These are phyloP conservation scores for Microdochium trichocladiopsis DNA, from an alignment of 2,329 filamentous ascomycete species.

Conservation along the genomic window DNA sequence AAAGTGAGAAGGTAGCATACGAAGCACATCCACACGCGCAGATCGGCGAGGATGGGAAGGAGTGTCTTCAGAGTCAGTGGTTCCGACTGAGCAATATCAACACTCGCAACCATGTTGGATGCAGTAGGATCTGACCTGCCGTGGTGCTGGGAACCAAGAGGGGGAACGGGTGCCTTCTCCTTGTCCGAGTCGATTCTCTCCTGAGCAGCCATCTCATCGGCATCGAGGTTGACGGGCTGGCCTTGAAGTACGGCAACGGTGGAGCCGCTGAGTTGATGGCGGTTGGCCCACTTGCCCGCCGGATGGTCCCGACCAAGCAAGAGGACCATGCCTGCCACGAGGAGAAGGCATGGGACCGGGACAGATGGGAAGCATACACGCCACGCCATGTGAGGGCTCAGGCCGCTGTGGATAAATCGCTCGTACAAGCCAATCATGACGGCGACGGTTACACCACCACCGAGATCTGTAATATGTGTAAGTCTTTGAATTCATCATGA, in stretches of 20 bases:
- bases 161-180: neutral
- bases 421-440: constrained; percentile 88
- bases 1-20: constrained; percentile 56
- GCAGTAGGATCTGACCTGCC: neutral
- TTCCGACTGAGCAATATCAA: constrained; percentile 8
- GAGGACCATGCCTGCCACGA: constrained; percentile 29
- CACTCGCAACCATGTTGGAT: neutral
- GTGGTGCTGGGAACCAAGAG: neutral
- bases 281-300: neutral
- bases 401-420: constrained; percentile 58
- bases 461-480: constrained; percentile 41
- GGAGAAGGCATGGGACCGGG: constrained; percentile 60
- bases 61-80: constrained; percentile 32
- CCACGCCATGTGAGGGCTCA: constrained; percentile 85
- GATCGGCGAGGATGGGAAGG: constrained; percentile 35
- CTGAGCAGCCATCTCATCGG: neutral
- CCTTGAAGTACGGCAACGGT: neutral
- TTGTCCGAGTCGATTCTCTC: constrained; percentile 1
- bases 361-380: constrained; percentile 66
- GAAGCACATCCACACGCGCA: constrained; percentile 37
- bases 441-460: constrained; percentile 88
- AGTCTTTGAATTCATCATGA: neutral
- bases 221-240: neutral
- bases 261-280: neutral
- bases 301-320: neutral